phyloP scores from a whole-genome alignment of 768 basidiomycete genomes.

The Serendipita indica region DNA sequence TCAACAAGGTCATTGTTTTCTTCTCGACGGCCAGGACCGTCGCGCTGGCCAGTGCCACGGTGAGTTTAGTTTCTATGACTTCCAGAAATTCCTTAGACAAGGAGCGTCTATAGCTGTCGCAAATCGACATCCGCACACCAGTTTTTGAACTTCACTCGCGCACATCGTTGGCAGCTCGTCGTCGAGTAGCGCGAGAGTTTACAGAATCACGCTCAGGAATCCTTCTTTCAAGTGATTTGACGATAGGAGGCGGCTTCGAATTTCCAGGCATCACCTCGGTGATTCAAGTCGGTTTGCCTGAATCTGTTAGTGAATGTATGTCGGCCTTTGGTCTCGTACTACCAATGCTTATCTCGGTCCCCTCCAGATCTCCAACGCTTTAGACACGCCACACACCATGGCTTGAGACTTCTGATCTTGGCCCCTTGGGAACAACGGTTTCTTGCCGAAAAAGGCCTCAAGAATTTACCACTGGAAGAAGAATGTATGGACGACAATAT shows the following conservation, averaged over 20 bases:
- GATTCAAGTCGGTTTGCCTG: slow-evolving; percentile 32
- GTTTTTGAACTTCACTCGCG: slow-evolving; percentile 45
- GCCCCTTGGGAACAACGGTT: slow-evolving; percentile 37
- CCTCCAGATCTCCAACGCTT: slow-evolving; percentile 26
- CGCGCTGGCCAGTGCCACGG: slow-evolving; percentile 24
- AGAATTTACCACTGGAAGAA: slow-evolving; percentile 27
- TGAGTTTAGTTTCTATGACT: slow-evolving; percentile 12
- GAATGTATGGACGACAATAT: slow-evolving; percentile 17
- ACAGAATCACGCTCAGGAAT: slow-evolving; percentile 29
- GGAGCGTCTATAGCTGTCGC: background rate
- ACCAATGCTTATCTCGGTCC: background rate
- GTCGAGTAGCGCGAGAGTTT: slow-evolving; percentile 36
- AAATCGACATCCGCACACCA: slow-evolving; percentile 16
- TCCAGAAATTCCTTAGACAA: background rate
- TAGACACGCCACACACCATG: slow-evolving; percentile 27
- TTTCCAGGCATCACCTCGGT: slow-evolving; percentile 50
- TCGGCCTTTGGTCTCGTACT: background rate
- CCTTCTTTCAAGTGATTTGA: slow-evolving; percentile 41
- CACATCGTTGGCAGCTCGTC: slow-evolving; percentile 35
- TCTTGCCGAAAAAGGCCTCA: slow-evolving; percentile 28
- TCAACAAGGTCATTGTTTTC: slow-evolving; percentile 41
- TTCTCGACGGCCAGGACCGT: slow-evolving; percentile 52
- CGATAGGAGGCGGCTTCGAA: slow-evolving; percentile 54
- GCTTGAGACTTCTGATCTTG: slow-evolving; percentile 41
- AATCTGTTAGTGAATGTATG: slow-evolving; percentile 25